Percentiles rank a stretch among this genome's conserved stretches.
Evolutionary conservation across 208 protist genomes (phyloP).

Genomic region (Trypanosoma boissoni): DNA sequence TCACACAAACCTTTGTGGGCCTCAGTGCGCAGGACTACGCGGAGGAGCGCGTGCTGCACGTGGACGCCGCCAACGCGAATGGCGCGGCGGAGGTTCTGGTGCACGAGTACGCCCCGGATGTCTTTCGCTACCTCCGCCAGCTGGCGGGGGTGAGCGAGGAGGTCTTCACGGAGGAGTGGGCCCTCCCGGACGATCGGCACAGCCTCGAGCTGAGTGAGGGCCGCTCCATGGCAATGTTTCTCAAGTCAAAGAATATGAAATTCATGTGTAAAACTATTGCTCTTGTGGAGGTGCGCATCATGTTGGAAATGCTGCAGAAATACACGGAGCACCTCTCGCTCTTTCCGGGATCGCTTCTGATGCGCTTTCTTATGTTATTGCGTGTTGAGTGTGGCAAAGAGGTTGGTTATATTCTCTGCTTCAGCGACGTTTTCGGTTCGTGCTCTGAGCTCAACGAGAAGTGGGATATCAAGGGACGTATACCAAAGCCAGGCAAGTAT

Average conservation of each 20-base stretch:
- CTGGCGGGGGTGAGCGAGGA: slow-evolving; percentile 46
- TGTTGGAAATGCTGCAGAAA: slow-evolving; percentile 45
- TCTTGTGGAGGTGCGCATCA: slow-evolving; percentile 54
- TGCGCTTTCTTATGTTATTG: slow-evolving; percentile 80
- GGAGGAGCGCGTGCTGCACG: slow-evolving; percentile 21
- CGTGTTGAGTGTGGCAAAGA: slow-evolving; percentile 38
- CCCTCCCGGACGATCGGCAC: slow-evolving; percentile 48
- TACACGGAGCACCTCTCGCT: slow-evolving; percentile 53
- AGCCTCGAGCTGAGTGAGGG: slow-evolving; percentile 69
- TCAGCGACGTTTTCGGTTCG: slow-evolving; percentile 69
- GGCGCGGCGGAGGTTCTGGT: slow-evolving; percentile 37
- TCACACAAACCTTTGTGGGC: slow-evolving; percentile 19
- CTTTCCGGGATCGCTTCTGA: slow-evolving; percentile 58
- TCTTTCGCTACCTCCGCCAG: slow-evolving; percentile 62
- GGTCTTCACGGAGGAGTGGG: slow-evolving; percentile 71
- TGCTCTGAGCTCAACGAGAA: slow-evolving; percentile 65
- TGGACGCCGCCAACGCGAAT: slow-evolving; percentile 18
- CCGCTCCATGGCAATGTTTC: slow-evolving; percentile 79
- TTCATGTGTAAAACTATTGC: slow-evolving; percentile 88
- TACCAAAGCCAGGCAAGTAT: slow-evolving; percentile 81
- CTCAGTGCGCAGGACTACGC: slow-evolving; percentile 28
- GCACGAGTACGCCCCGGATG: slow-evolving; percentile 69
- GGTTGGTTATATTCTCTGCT: slow-evolving; percentile 75
- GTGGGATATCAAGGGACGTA: slow-evolving; percentile 88
- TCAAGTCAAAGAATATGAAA: slow-evolving; percentile 70